These are phyloP conservation scores for Candida tibetensis DNA, from an alignment of 805 yeast genomes.

Conservation along the genomic window DNA sequence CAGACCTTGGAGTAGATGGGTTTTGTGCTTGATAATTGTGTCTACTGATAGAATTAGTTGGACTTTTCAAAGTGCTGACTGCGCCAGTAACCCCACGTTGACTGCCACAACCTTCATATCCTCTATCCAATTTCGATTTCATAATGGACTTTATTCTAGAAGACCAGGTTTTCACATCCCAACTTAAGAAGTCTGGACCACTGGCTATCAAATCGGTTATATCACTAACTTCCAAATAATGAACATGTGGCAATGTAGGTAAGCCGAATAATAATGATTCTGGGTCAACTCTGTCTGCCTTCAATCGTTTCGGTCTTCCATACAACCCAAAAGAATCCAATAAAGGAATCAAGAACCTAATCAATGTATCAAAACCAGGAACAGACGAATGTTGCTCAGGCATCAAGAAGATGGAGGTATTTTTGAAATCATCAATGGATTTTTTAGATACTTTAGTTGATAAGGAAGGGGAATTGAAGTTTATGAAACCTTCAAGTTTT, in stretches of 20 bases:
- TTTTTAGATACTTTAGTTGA: conserved; percentile 34
- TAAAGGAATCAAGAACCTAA: conserved; percentile 40
- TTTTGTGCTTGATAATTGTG: neutral
- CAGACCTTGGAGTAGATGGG: conserved; percentile 1
- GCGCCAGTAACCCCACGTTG: conserved; percentile 62
- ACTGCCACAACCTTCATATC: conserved; percentile 79
- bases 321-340: conserved; percentile 44
- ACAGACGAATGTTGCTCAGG: conserved; percentile 45
- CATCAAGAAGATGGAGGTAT: conserved; percentile 41
- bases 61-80: conserved; percentile 47
- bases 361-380: conserved; percentile 50
- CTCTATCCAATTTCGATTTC: conserved; percentile 35
- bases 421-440: conserved; percentile 34
- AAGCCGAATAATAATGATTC: conserved; percentile 43
- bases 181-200: conserved; percentile 25
- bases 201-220: conserved; percentile 16
- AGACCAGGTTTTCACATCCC: conserved; percentile 40
- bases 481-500: conserved; percentile 80
- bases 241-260: conserved; percentile 45
- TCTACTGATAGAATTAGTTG: conserved; percentile 19
- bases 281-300: conserved; percentile 41
- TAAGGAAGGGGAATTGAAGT: conserved; percentile 45
- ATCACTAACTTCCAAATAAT: conserved; percentile 38
- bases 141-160: conserved; percentile 28
- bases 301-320: conserved; percentile 44